A percentile compares a stretch with the other conserved stretches of the same genome.
These are phyloP conservation scores for Beta lomatogona DNA, from an alignment of 179 eudicot genomes.

Conservation along the genomic window DNA sequence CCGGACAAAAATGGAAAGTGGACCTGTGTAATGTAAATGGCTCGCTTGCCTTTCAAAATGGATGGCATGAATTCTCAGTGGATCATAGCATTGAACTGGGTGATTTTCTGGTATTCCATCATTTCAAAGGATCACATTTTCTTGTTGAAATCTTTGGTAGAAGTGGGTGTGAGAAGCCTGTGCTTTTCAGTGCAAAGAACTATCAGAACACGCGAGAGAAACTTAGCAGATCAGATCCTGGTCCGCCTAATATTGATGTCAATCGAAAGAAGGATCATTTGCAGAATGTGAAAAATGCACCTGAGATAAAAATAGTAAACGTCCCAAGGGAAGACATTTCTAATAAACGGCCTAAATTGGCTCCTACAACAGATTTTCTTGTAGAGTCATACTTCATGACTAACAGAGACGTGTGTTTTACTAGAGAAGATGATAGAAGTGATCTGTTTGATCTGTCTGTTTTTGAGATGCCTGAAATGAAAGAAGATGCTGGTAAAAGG, in stretches of 20 bases:
- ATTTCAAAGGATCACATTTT: slow-evolving; percentile 53
- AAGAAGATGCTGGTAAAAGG: slow-evolving; percentile 16
- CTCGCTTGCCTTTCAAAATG: slow-evolving; percentile 48
- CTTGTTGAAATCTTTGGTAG: slow-evolving; percentile 56
- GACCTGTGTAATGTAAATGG: slow-evolving; percentile 40
- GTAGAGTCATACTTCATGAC: slow-evolving; percentile 42
- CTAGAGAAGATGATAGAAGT: slow-evolving; percentile 28
- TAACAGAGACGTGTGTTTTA: slow-evolving; percentile 28
- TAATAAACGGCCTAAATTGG: slow-evolving; percentile 13
- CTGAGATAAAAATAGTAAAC: slow-evolving; percentile 4
- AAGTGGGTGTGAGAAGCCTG: slow-evolving; percentile 53
- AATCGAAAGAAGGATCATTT: background rate
- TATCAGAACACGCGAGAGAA: slow-evolving; percentile 39
- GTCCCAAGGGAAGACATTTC: slow-evolving; percentile 4
- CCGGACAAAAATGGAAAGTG: slow-evolving; percentile 52
- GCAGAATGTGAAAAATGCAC: background rate
- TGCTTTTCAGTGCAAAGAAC: slow-evolving; percentile 18
- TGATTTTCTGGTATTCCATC: slow-evolving; percentile 52
- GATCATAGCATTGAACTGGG: slow-evolving; percentile 61
- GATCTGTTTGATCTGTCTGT: slow-evolving; percentile 42
- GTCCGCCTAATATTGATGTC: background rate
- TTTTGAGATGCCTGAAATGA: slow-evolving; percentile 40
- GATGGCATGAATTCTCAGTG: slow-evolving; percentile 55
- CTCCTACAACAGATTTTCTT: slow-evolving; percentile 1
- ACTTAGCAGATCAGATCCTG: slow-evolving; percentile 11